Base-by-base conservation (phyloP, 306 rosid genomes). In the Lathyrus tuberosus region DNA sequence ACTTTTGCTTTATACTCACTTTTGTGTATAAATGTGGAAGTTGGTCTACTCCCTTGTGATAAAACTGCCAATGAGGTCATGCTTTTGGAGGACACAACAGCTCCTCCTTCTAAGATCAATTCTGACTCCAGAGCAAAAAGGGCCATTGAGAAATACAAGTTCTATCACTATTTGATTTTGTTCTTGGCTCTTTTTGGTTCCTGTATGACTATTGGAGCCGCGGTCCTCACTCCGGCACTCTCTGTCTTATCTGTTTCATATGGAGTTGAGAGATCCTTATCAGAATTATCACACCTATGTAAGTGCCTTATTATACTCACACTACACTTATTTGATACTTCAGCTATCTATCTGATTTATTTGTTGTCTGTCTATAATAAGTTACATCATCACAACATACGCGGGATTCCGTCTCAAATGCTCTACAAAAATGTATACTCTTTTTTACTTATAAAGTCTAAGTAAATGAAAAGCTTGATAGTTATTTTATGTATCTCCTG, bases 211-310 rank as follows among this genome's bases (percentile, higher is more conserved):
- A 87, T 84, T 30, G 87, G 96, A 10, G 87, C 72, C 3, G 91
- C 88, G 12, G 95, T 88, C 64, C 92, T 90, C 77, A 86, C 95
- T 53, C 96, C 96, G 47, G 88, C 91, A 38, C 89, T 90, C 59
- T 88, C 96, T 83, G 95, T 85, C 37, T 71, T 83, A 65, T 86
- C 92, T 46, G 97, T 91, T 62, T 83, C 97, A n/a, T 35, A 69
- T n/a, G 90, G 92, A 44, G 85, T 88, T 72, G 85, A 82, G 74
- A 79, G 83, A 81, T 84, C 95, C 61, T 65, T 91, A 73, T 69
- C 86, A 4, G 81, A 62, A 17, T 78, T 79, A 71, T 24, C 73
- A 22, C 28, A 54, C 66, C 30, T 35, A 71, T 81, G 96, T 90
- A 90, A 84, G 91, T 20, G 26, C 61, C 41, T 60, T 17, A 6